Evolutionary conservation across 306 rosid species (phyloP).

Genomic region (Cucumis cinereus): DNA sequence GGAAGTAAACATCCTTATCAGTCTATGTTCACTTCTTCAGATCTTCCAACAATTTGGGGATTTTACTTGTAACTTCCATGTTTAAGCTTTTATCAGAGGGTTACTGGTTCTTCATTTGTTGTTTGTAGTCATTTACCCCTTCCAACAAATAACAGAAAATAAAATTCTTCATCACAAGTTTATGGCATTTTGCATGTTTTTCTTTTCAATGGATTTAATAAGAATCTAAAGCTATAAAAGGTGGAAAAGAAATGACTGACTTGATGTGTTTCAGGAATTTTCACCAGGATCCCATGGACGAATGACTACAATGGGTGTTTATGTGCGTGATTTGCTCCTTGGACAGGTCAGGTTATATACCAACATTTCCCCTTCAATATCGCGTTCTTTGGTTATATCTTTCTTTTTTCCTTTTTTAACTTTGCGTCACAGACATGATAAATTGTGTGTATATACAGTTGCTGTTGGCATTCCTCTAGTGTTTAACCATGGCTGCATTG

Average conservation of each 20-base stretch:
- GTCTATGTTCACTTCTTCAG: neutral
- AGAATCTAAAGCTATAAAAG: neutral
- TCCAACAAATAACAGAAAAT: neutral
- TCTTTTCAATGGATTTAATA: neutral
- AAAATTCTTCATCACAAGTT: neutral
- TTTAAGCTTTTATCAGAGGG: neutral
- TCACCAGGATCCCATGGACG: slow-evolving; percentile 96
- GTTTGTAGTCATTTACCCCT: neutral
- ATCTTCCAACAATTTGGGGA: neutral
- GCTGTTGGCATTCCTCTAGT: neutral
- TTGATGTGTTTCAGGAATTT: slow-evolving; percentile 57
- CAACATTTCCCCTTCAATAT: neutral
- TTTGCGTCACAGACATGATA: neutral
- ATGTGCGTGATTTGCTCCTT: slow-evolving; percentile 91
- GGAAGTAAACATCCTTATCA: neutral
- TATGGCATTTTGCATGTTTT: neutral
- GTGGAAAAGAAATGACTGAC: neutral
- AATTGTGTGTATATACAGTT: neutral
- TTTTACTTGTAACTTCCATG: neutral
- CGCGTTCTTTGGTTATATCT: neutral
- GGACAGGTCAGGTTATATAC: slow-evolving; percentile 97
- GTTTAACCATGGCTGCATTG: neutral
- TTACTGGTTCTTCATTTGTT: neutral
- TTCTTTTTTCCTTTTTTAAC: neutral
- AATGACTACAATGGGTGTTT: slow-evolving; percentile 91